A percentile compares a stretch with the other conserved stretches of the same genome.
These are phyloP conservation scores for Chlorella ohadii DNA, from an alignment of 139 green algal species.

Conservation along the genomic window DNA sequence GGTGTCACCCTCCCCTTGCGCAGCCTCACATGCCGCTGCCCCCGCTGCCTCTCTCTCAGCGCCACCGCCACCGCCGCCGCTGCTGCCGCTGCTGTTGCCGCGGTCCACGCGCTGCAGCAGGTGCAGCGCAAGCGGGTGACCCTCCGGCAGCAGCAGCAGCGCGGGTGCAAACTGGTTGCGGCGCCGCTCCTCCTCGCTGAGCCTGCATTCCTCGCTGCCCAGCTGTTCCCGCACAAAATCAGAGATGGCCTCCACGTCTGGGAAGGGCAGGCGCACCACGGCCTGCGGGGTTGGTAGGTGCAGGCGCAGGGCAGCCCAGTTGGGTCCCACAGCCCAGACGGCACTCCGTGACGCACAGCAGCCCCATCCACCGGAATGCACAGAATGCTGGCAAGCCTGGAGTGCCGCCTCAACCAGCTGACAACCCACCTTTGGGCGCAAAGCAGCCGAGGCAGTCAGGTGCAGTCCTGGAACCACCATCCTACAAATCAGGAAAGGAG, in stretches of 20 bases:
- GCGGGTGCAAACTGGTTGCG: conserved; percentile 43
- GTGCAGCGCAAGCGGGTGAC: not conserved
- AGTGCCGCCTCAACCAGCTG: too few species aligned
- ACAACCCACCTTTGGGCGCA: too few species aligned
- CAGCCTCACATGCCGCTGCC: conserved; percentile 2
- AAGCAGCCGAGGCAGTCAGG: too few species aligned
- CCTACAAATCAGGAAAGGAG: too few species aligned
- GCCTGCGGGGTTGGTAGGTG: too few species aligned
- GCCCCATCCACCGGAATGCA: too few species aligned
- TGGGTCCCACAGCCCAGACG: too few species aligned
- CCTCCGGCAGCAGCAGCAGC: conserved; percentile 25
- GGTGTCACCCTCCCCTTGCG: not conserved
- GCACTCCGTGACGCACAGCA: too few species aligned
- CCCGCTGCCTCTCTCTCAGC: not conserved
- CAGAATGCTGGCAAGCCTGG: too few species aligned
- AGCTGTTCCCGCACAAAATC: conserved; percentile 13
- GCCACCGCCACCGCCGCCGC: not conserved
- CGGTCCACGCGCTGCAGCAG: not conserved
- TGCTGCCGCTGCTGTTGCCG: not conserved
- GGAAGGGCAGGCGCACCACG: not conserved
- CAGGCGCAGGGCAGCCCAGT: too few species aligned
- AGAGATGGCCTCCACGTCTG: conserved; percentile 34
- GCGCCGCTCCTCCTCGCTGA: not conserved
- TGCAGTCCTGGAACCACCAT: too few species aligned
- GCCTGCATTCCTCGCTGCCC: not conserved